These are phyloP conservation scores for Geotrichum aggregatum DNA, from an alignment of 1,139 yeast species.

Conservation along the genomic window DNA sequence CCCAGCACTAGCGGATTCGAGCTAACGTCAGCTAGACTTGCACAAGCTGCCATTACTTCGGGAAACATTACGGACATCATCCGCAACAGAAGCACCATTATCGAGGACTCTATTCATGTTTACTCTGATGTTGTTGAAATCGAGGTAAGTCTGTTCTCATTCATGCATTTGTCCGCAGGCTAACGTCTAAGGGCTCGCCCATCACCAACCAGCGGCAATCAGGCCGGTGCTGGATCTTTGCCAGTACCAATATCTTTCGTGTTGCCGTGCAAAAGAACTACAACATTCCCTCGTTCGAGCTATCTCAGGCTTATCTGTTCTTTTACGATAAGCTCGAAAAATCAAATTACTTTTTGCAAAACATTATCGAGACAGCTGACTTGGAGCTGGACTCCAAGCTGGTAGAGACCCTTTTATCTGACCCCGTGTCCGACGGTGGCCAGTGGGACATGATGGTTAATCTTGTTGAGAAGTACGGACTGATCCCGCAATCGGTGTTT, in stretches of 20 bases:
- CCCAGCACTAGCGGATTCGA: background rate
- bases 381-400: conserved; percentile 55
- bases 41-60: conserved; percentile 56
- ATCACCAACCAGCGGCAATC: conserved; percentile 56
- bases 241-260: conserved; percentile 59
- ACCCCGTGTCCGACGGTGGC: conserved; percentile 64
- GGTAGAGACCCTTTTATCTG: conserved; percentile 46
- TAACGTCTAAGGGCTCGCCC: conserved; percentile 47
- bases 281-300: conserved; percentile 52
- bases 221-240: conserved; percentile 70
- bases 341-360: conserved; percentile 58
- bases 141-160: conserved; percentile 24
- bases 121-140: conserved; percentile 53
- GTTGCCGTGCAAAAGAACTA: conserved; percentile 52
- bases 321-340: conserved; percentile 58
- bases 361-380: conserved; percentile 52
- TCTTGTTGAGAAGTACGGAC: conserved; percentile 56
- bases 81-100: conserved; percentile 39
- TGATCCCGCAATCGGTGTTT: conserved; percentile 56
- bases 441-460: conserved; percentile 72
- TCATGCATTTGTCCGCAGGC: background rate
- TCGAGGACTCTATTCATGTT: conserved; percentile 45
- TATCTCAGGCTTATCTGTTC: conserved; percentile 54
- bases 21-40: conserved; percentile 38
- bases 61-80: conserved; percentile 49